A percentile compares a stretch with the other conserved stretches of the same genome.
These are phyloP conservation scores for Leccinum longicurvipes DNA, from an alignment of 768 basidiomycete genomes.

Conservation along the genomic window DNA sequence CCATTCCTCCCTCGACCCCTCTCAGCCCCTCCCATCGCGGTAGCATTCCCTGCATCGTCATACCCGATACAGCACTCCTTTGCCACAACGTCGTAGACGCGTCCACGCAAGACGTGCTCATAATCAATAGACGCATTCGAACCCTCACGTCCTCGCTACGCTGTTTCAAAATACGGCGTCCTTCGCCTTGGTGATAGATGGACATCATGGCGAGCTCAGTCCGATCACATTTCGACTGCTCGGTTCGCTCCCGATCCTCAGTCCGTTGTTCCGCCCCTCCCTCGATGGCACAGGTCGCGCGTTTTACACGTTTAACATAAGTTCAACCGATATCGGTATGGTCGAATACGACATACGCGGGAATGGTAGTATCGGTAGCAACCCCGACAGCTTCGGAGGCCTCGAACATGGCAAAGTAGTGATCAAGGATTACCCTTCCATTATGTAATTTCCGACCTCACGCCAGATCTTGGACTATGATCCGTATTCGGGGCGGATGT, in stretches of 20 bases:
- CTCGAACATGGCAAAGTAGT: background rate
- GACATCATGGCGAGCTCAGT: background rate
- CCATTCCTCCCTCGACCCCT: background rate
- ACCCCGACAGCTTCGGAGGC: background rate
- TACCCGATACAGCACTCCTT: constrained; percentile 3
- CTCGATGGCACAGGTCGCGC: constrained; percentile 14
- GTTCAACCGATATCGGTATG: background rate
- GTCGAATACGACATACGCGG: constrained; percentile 15
- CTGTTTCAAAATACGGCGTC: constrained; percentile 1
- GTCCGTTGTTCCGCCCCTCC: constrained; percentile 4
- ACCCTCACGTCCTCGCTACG: background rate
- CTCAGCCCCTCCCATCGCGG: constrained; percentile 12
- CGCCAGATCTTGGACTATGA: constrained; percentile 17
- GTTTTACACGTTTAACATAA: background rate
- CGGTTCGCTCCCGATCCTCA: background rate
- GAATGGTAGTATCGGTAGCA: background rate
- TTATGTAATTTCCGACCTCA: background rate
- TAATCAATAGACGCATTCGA: constrained; percentile 2
- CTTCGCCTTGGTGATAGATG: constrained; percentile 2
- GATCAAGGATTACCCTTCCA: constrained; percentile 1
- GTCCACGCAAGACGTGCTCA: constrained; percentile 7
- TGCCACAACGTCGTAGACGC: constrained; percentile 8
- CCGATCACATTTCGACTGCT: constrained; percentile 7
- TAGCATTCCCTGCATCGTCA: background rate
- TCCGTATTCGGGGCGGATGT: constrained; percentile 20